These are phyloP conservation scores for Pleoardoris graminearum DNA, from an alignment of 2,329 filamentous ascomycete genomes.

Conservation along the genomic window DNA sequence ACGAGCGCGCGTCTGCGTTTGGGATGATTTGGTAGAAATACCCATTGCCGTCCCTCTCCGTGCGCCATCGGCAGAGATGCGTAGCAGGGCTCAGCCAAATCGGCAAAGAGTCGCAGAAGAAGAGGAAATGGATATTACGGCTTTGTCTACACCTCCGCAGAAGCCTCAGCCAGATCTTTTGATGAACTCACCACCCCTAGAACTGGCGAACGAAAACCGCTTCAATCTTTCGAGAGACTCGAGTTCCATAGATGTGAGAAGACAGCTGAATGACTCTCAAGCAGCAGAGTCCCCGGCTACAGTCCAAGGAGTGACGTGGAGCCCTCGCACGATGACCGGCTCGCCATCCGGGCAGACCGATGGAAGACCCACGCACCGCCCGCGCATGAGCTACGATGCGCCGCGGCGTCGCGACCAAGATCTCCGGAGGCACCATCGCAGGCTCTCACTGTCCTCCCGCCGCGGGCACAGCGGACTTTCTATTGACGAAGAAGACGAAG, in stretches of 20 bases:
- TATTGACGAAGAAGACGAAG: conserved; percentile 75
- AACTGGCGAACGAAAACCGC: conserved; percentile 45
- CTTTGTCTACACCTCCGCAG: conserved; percentile 61
- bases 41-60: conserved; percentile 91
- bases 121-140: conserved; percentile 91
- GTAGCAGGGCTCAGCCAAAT: conserved; percentile 60
- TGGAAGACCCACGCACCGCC: conserved; percentile 30
- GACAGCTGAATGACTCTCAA: conserved; percentile 17
- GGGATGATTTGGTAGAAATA: conserved; percentile 96
- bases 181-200: conserved; percentile 60
- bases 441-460: conserved; percentile 48
- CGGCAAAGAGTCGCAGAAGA: conserved; percentile 54
- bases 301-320: conserved; percentile 38
- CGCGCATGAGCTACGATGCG: conserved; percentile 50
- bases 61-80: conserved; percentile 80
- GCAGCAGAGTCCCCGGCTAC: conserved; percentile 41
- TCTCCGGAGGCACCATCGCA: conserved; percentile 39
- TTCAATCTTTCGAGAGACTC: conserved; percentile 54
- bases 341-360: conserved; percentile 15
- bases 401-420: conserved; percentile 36
- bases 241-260: conserved; percentile 47
- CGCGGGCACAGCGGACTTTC: conserved; percentile 36
- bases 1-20: conserved; percentile 88
- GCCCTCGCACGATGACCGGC: conserved; percentile 19
- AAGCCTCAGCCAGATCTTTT: conserved; percentile 67